Evolutionary conservation across 257 asterid genomes (phyloP).

Genomic region (Solanum pimpinellifolium): DNA sequence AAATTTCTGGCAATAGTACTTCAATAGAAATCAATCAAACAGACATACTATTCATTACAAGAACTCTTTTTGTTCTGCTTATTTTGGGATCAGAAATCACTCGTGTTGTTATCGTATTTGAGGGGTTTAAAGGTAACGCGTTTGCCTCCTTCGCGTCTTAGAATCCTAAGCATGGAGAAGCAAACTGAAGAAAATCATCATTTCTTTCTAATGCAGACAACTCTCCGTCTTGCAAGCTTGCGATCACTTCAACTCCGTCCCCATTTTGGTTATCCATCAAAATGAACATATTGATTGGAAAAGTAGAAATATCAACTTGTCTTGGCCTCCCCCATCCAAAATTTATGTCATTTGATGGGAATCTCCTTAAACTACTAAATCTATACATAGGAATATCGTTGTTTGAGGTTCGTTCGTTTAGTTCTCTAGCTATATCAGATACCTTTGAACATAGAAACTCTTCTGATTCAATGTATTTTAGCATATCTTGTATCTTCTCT

Average conservation of each 20-base stretch:
- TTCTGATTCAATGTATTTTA: background rate
- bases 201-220: background rate
- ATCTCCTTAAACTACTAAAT: background rate
- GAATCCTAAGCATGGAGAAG: background rate
- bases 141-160: background rate
- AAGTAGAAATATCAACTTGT: background rate
- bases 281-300: background rate
- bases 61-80: background rate
- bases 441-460: background rate
- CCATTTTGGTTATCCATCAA: background rate
- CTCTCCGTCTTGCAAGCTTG: background rate
- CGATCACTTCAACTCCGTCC: background rate
- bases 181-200: background rate
- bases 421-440: background rate
- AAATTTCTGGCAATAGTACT: background rate
- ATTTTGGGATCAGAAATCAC: background rate
- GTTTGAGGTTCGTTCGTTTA: background rate
- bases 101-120: background rate
- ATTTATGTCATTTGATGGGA: background rate
- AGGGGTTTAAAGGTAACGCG: background rate
- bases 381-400: background rate
- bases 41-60: too few species aligned
- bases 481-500: background rate
- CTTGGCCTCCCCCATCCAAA: constrained; percentile 3
- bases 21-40: background rate